Percentiles rank a stretch among this genome's conserved stretches.
Evolutionary conservation across 129 eudicot species (phyloP).

Genomic region (Lonicera japonica): DNA sequence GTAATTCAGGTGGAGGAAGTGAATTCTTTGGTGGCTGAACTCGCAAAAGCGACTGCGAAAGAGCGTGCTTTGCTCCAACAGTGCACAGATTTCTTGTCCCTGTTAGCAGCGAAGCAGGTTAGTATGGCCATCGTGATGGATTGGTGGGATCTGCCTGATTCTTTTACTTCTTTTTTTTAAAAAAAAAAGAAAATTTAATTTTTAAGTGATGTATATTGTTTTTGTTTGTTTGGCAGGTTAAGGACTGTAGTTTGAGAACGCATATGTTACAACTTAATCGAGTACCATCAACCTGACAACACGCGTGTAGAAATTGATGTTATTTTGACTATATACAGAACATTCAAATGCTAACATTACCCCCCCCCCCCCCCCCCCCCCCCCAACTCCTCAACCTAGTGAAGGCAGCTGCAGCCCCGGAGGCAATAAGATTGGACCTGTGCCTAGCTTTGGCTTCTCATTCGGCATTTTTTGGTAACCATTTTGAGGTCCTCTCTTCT

Average conservation of each 20-base stretch:
- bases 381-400: constrained; percentile 16
- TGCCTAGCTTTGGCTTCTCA: constrained; percentile 23
- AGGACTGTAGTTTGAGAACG: constrained; percentile 85
- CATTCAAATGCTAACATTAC: constrained; percentile 47
- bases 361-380: constrained; percentile 9
- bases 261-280: constrained; percentile 58
- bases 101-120: constrained; percentile 73
- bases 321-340: constrained; percentile 29
- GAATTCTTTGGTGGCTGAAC: constrained; percentile 56
- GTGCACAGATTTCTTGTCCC: constrained; percentile 66
- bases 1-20: constrained; percentile 60
- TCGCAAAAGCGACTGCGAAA: constrained; percentile 59
- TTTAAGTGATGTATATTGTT: background rate
- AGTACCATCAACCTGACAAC: constrained; percentile 44
- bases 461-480: constrained; percentile 27
- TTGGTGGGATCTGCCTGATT: background rate
- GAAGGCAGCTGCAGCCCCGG: constrained; percentile 13
- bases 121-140: background rate
- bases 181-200: no score
- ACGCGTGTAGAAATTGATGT: constrained; percentile 42
- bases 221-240: constrained; percentile 50
- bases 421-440: constrained; percentile 17
- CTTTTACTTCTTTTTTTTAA: no score
- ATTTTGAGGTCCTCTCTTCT: background rate
- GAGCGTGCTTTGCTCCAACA: constrained; percentile 61